Conservation (phyloP, 2,329 filamentous ascomycete genomes). For the Juglanconis oblonga region DNA sequence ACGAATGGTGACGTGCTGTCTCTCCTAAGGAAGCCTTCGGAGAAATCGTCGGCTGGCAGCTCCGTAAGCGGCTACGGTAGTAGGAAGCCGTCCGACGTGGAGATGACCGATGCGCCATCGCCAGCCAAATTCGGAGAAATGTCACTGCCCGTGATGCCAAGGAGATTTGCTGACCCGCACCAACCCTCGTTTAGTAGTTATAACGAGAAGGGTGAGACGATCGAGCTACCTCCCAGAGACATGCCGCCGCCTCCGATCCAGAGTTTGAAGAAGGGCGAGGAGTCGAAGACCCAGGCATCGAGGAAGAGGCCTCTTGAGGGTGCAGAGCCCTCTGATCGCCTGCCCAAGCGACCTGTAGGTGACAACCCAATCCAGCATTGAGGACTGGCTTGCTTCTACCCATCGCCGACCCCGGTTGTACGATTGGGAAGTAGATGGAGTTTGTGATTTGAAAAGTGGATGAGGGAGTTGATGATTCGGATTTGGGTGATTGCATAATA, state of each 20-base stretch:
- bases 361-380: neutral
- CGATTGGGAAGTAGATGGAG: neutral
- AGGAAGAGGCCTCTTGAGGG: conserved; percentile 46
- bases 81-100: conserved; percentile 20
- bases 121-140: neutral
- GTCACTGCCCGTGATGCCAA: neutral
- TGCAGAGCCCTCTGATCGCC: conserved; percentile 28
- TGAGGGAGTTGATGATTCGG: neutral
- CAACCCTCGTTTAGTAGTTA: conserved; percentile 16
- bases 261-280: neutral
- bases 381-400: neutral
- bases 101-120: conserved; percentile 24
- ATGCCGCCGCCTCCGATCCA: conserved; percentile 9
- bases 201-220: conserved; percentile 28
- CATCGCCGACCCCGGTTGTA: neutral
- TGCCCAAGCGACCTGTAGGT: conserved; percentile 40
- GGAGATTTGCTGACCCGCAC: neutral
- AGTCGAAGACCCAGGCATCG: conserved; percentile 20
- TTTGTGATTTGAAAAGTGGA: neutral
- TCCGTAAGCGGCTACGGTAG: conserved; percentile 10
- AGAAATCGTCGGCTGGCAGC: conserved; percentile 28
- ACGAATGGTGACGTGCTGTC: conserved; percentile 62
- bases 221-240: conserved; percentile 17
- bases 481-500: neutral
- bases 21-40: conserved; percentile 45